These are phyloP conservation scores for Leptographium flavum DNA, from an alignment of 2,329 filamentous ascomycete genomes.

Conservation along the genomic window DNA sequence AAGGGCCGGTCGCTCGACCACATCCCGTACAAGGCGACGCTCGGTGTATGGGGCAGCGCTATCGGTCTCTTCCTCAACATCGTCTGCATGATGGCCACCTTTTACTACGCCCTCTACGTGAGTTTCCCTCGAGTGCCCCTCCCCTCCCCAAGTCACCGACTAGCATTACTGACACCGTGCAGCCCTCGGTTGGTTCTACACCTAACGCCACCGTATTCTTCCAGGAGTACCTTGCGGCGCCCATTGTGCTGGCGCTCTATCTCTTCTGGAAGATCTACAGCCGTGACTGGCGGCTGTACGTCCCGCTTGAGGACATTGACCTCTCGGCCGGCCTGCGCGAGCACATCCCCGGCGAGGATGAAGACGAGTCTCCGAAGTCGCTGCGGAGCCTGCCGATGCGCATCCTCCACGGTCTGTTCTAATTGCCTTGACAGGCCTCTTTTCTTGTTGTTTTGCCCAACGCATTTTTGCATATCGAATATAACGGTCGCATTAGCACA, in stretches of 20 bases:
- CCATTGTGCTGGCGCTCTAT: slow-evolving; percentile 43
- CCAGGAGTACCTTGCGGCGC: slow-evolving; percentile 38
- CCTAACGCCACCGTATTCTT: slow-evolving; percentile 41
- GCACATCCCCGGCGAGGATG: slow-evolving; percentile 33
- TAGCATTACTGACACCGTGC: background rate
- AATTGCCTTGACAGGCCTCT: too few relatives aligned
- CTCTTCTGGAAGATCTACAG: slow-evolving; percentile 49
- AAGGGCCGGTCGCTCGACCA: slow-evolving; percentile 38
- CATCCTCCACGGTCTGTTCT: slow-evolving; percentile 21
- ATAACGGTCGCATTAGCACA: too few relatives aligned
- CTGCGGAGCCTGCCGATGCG: slow-evolving; percentile 23
- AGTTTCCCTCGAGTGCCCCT: slow-evolving; percentile 16
- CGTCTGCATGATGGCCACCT: slow-evolving; percentile 56
- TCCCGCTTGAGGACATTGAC: slow-evolving; percentile 45
- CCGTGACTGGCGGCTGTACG: slow-evolving; percentile 38
- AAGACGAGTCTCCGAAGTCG: slow-evolving; percentile 18
- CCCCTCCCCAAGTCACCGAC: too few relatives aligned
- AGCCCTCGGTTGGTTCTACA: slow-evolving; percentile 20
- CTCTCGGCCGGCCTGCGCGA: slow-evolving; percentile 43
- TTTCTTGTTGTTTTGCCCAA: too few relatives aligned
- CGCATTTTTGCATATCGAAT: too few relatives aligned
- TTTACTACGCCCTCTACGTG: slow-evolving; percentile 52
- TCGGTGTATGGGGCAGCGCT: slow-evolving; percentile 54
- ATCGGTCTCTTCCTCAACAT: slow-evolving; percentile 52
- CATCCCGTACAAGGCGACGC: slow-evolving; percentile 30